These are phyloP conservation scores for Fusarium avenaceum DNA, from an alignment of 2,329 filamentous ascomycete genomes.

Conservation along the genomic window DNA sequence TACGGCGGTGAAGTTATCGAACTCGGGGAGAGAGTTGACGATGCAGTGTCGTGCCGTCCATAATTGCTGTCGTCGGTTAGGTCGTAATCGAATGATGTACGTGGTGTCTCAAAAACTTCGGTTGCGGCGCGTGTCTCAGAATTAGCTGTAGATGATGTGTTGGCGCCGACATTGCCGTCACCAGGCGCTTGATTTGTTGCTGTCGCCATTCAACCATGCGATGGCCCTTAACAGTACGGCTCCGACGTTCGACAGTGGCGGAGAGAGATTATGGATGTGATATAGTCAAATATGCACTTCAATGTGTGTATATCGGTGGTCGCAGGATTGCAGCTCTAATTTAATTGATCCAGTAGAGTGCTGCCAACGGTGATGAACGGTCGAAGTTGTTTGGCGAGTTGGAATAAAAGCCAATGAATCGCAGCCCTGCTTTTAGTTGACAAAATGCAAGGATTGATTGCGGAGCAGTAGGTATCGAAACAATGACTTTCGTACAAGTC, in stretches of 20 bases:
- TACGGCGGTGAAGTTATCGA: constrained; percentile 60
- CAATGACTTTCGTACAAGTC: constrained; percentile 6
- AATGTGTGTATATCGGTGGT: constrained; percentile 1
- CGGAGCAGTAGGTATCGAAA: background rate
- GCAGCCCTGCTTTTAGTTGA: constrained; percentile 32
- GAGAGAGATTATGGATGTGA: constrained; percentile 3
- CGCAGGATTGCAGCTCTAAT: background rate
- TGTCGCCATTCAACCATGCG: constrained; percentile 55
- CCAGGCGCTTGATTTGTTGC: constrained; percentile 48
- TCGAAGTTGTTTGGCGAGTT: constrained; percentile 24
- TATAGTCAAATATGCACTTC: constrained; percentile 1
- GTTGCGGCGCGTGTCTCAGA: constrained; percentile 39
- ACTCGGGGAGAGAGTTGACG: constrained; percentile 47
- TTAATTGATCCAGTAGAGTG: constrained; percentile 17
- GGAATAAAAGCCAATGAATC: constrained; percentile 27
- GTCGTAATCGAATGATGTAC: constrained; percentile 45
- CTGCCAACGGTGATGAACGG: constrained; percentile 24
- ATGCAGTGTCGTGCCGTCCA: constrained; percentile 36
- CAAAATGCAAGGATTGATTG: constrained; percentile 16
- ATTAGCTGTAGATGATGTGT: constrained; percentile 32
- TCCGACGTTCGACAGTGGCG: constrained; percentile 3
- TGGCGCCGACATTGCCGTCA: constrained; percentile 39
- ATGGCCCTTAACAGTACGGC: constrained; percentile 12
- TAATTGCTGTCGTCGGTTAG: constrained; percentile 28
- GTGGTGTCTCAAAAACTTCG: constrained; percentile 48